These are phyloP conservation scores for Ministeria vibrans DNA, from an alignment of 78 protist species.

Conservation along the genomic window DNA sequence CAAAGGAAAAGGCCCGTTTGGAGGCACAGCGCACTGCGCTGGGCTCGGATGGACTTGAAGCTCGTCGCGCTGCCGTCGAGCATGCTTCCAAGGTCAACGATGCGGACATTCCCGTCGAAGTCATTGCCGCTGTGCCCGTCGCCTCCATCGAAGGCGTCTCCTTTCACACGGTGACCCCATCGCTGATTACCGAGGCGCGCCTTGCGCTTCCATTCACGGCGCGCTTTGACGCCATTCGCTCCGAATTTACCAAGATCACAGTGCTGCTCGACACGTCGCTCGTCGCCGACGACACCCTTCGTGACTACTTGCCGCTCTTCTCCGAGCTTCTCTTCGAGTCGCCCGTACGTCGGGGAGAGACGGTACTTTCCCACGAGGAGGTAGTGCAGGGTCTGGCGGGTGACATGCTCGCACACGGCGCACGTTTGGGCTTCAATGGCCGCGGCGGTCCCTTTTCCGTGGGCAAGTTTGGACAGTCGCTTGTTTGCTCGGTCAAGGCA, in stretches of 20 bases:
- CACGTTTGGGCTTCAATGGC: not conserved
- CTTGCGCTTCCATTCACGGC: not conserved
- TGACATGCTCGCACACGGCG: slow-evolving; percentile 3
- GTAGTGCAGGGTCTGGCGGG: slow-evolving; percentile 14
- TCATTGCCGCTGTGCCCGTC: not conserved
- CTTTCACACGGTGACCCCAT: not conserved
- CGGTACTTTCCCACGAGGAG: slow-evolving; percentile 15
- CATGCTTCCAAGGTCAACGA: not conserved
- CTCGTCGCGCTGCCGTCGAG: not conserved
- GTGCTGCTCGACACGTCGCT: slow-evolving; percentile 11
- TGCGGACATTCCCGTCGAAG: slow-evolving; percentile 7
- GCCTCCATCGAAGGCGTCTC: not conserved
- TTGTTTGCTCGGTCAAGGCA: not conserved
- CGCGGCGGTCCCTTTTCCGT: not conserved
- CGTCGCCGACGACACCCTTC: slow-evolving; percentile 16
- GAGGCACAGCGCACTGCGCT: not conserved
- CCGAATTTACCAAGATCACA: slow-evolving; percentile 2
- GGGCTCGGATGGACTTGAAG: not conserved
- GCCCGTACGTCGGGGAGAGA: not conserved
- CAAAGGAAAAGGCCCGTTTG: slow-evolving; percentile 7
- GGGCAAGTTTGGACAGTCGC: not conserved
- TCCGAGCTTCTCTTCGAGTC: slow-evolving; percentile 6
- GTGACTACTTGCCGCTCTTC: slow-evolving; percentile 24
- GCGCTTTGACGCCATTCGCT: not conserved
- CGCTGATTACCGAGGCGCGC: not conserved